A percentile compares a stretch with the other conserved stretches of the same genome.
Conservation (phyloP, 192 early-diverging fungal genomes). For the Rhizoclosmatium sp. region DNA sequence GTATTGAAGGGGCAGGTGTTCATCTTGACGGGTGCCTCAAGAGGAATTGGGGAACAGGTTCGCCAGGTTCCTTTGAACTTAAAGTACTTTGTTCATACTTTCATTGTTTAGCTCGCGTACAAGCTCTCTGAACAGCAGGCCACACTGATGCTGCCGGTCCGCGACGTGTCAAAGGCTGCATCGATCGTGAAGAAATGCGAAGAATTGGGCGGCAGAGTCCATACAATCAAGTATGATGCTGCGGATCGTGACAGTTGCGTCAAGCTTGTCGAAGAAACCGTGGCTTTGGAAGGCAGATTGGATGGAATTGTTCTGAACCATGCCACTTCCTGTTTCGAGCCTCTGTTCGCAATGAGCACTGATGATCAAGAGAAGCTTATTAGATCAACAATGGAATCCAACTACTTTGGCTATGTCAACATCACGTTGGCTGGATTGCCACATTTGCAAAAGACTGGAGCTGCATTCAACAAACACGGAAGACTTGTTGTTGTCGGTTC, state of each 20-base stretch:
- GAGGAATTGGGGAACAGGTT: slow-evolving; percentile 30
- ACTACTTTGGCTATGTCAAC: slow-evolving; percentile 28
- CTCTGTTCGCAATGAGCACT: not conserved
- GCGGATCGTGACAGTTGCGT: slow-evolving; percentile 16
- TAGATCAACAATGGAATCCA: slow-evolving; percentile 6
- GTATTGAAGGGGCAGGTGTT: slow-evolving; percentile 4
- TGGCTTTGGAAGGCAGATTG: not conserved
- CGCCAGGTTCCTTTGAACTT: not conserved
- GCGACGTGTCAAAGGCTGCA: not conserved
- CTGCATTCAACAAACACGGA: not conserved
- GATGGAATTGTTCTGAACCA: slow-evolving; percentile 29
- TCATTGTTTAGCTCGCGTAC: slow-evolving; percentile 19
- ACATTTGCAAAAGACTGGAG: slow-evolving; percentile 10
- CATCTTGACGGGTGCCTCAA: slow-evolving; percentile 8
- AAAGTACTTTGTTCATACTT: not conserved
- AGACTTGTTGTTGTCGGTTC: slow-evolving; percentile 74
- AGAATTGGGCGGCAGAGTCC: not conserved
- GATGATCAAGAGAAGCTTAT: not conserved
- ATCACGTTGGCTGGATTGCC: slow-evolving; percentile 11
- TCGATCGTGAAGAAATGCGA: slow-evolving; percentile 2
- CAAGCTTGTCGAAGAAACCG: not conserved
- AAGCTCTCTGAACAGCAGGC: slow-evolving; percentile 2
- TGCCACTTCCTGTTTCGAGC: slow-evolving; percentile 4
- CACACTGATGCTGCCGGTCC: slow-evolving; percentile 15
- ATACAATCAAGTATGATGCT: slow-evolving; percentile 17